Evolutionary conservation across 169 alveolate genomes (phyloP), one percentile per base, ranked within the genome.

Genomic region (Cystoisospora suis): DNA sequence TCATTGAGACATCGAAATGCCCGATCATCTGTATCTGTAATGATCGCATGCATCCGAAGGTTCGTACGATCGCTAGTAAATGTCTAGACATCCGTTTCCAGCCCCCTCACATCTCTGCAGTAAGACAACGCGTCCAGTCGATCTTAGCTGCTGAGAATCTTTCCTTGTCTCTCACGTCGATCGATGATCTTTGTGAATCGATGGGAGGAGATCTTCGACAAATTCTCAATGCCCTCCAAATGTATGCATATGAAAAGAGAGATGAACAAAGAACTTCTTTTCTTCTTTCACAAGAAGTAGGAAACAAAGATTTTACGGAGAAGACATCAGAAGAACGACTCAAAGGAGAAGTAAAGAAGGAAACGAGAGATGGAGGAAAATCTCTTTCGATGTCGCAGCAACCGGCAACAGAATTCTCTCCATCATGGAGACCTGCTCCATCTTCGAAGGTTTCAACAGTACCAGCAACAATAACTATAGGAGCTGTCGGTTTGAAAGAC

Each of bases 1-100:
- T 99, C 46, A 98, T 99, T 4, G 98, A 98, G 90, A 93, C 92
- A 69, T 97, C 99, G 6, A 96, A 96, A 77, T 97, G 98, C 85
- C 99, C 99, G n/a, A 97, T 99, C 32, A 98, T 98, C 83, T 98
- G 99, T 88, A 97, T 98, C 56, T 98, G 99, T 91, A 98, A 98
- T 93, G 99, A 98, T 94, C 94, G 99, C 59, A 93, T 95, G 93
- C 38, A 61, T 69, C 45, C 83, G 75, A 90, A 90, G 90, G 88
- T 81, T 46, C 70, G 88, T 42, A 81, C 88, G 6, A 27, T 81
- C 17, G 88, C 88, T 0, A 34, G 45, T 36, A 44, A 47, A 38
- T 81, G 88, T 38, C 40, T 81, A 38, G 88, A 81, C 32, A 47
- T 81, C 38, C 88, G 88, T n/a, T 81, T 81, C 75, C 46, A 49